phyloP scores from a whole-genome alignment of 306 rosid genomes.

The Senna siamea region DNA sequence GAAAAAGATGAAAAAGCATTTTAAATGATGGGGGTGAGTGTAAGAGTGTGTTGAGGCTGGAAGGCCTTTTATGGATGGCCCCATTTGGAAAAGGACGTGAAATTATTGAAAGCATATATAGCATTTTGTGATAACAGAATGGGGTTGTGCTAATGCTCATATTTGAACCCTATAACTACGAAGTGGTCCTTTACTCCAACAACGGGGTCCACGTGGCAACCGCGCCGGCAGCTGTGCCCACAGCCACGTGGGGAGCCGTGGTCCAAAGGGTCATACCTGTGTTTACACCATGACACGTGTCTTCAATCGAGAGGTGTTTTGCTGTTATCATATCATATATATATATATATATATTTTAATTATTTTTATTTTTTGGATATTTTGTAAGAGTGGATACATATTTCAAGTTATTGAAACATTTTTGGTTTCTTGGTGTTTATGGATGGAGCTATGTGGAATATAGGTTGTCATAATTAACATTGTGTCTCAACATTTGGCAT shows the following conservation, averaged over 20 bases:
- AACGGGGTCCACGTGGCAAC: slow-evolving; percentile 55
- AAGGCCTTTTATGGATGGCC: slow-evolving; percentile 47
- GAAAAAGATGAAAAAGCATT: slow-evolving; percentile 43
- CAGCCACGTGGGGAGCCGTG: slow-evolving; percentile 73
- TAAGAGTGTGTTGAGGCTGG: background rate
- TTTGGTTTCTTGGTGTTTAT: background rate
- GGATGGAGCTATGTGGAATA: background rate
- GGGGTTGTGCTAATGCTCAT: background rate
- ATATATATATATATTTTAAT: no score
- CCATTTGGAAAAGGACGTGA: slow-evolving; percentile 68
- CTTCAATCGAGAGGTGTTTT: slow-evolving; percentile 37
- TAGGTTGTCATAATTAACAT: no score
- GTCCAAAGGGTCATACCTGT: slow-evolving; percentile 51
- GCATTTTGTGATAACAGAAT: slow-evolving; percentile 43
- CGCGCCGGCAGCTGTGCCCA: slow-evolving; percentile 66
- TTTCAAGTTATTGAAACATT: background rate
- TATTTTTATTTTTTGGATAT: no score
- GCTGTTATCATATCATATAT: slow-evolving; percentile 31
- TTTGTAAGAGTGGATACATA: background rate
- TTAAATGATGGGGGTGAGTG: slow-evolving; percentile 37
- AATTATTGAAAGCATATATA: slow-evolving; percentile 65
- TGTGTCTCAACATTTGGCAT: no score
- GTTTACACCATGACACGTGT: slow-evolving; percentile 45
- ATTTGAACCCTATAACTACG: slow-evolving; percentile 15
- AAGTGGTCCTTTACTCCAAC: slow-evolving; percentile 60